These are phyloP conservation scores for Penicillium sclerotiorum DNA, from an alignment of 2,329 filamentous ascomycete species.

Conservation along the genomic window DNA sequence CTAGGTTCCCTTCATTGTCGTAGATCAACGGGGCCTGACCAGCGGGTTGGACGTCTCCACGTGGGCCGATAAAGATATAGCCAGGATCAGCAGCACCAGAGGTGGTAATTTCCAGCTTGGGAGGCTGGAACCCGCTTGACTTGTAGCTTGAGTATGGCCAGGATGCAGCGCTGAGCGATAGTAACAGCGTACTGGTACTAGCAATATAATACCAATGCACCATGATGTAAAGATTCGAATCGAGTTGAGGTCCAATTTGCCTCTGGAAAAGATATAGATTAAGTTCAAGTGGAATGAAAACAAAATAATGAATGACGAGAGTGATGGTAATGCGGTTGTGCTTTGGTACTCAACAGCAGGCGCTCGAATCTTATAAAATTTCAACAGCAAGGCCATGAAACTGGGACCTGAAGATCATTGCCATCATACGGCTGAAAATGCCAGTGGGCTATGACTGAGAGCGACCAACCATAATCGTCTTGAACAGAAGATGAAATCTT, in stretches of 20 bases:
- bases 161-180: constrained; percentile 13
- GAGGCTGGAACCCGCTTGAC: constrained; percentile 26
- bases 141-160: constrained; percentile 20
- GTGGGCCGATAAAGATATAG: constrained; percentile 38
- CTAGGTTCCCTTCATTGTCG: constrained; percentile 37
- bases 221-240: too few species aligned
- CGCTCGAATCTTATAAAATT: constrained; percentile 3
- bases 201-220: constrained; percentile 18
- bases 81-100: constrained; percentile 35
- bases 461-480: constrained; percentile 14
- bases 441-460: not conserved
- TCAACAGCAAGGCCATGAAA: not conserved
- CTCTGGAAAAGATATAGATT: not conserved
- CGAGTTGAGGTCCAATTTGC: too few species aligned
- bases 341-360: not conserved
- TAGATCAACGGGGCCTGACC: constrained; percentile 40
- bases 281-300: constrained; percentile 7
- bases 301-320: constrained; percentile 16
- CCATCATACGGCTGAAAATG: not conserved
- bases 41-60: constrained; percentile 26
- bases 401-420: constrained; percentile 20
- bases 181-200: constrained; percentile 13
- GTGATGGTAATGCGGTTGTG: constrained; percentile 5
- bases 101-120: constrained; percentile 34
- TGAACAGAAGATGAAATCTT: not conserved